phyloP scores from a whole-genome alignment of 768 basidiomycete species.

The Lenzites betulinus region DNA sequence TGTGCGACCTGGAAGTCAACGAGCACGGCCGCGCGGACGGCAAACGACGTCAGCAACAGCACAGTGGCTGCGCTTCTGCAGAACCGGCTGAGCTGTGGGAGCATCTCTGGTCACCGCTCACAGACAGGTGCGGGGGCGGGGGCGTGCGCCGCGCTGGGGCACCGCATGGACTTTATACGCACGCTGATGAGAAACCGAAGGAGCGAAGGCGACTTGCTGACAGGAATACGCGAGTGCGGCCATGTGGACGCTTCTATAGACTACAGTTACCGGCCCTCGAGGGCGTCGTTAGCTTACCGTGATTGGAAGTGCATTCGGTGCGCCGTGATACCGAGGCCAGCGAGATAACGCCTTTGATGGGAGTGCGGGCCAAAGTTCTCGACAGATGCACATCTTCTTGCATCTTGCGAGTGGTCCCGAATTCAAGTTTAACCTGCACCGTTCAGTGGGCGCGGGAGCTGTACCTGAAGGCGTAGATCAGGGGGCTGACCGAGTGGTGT shows the following conservation, averaged over 20 bases:
- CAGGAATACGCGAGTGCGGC: slow-evolving; percentile 3
- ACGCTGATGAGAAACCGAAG: slow-evolving; percentile 12
- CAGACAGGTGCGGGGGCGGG: neutral
- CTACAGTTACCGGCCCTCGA: neutral
- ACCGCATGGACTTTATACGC: slow-evolving; percentile 2
- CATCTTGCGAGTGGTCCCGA: neutral
- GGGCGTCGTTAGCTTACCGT: neutral
- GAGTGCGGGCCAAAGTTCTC: neutral
- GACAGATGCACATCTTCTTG: neutral
- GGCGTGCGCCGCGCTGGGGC: neutral
- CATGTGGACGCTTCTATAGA: slow-evolving; percentile 8
- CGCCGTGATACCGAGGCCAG: neutral
- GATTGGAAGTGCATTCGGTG: neutral
- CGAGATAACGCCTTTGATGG: slow-evolving; percentile 11
- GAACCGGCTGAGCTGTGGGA: neutral
- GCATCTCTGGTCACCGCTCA: neutral
- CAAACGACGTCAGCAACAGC: slow-evolving; percentile 1
- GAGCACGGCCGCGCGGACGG: slow-evolving; percentile 27
- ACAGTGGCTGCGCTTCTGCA: neutral
- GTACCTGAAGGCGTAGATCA: slow-evolving; percentile 11
- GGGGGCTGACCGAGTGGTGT: neutral
- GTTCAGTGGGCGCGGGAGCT: neutral
- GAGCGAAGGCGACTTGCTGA: slow-evolving; percentile 1
- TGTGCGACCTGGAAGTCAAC: slow-evolving; percentile 73
- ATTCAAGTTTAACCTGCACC: neutral